Evolutionary conservation across 495 filamentous ascomycete species (phyloP).

Genomic region (Physcia stellaris): DNA sequence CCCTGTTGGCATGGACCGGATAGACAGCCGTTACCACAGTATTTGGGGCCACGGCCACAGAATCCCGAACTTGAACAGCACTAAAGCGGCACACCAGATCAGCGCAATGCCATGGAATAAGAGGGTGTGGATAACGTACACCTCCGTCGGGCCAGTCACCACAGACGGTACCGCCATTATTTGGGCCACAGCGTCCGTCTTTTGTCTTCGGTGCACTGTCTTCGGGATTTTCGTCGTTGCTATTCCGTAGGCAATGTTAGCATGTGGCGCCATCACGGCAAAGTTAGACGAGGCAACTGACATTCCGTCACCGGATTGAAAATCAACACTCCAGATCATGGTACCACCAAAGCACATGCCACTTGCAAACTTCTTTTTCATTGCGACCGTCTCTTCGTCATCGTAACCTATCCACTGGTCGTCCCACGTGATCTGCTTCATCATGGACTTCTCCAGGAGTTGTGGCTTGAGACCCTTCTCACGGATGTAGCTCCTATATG

Average conservation of each 20-base stretch:
- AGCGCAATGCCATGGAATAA: neutral
- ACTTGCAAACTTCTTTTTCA: slow-evolving; percentile 16
- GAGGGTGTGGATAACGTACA: neutral
- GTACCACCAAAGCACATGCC: slow-evolving; percentile 22
- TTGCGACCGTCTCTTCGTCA: slow-evolving; percentile 15
- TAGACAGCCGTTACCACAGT: slow-evolving; percentile 1
- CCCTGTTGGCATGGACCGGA: neutral
- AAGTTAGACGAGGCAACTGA: neutral
- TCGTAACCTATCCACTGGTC: slow-evolving; percentile 28
- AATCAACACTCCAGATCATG: slow-evolving; percentile 25
- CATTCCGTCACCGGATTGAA: slow-evolving; percentile 5
- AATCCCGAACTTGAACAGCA: neutral
- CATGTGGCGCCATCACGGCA: no score
- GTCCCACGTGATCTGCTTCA: slow-evolving; percentile 10
- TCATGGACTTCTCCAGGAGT: slow-evolving; percentile 2
- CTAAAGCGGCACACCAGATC: slow-evolving; percentile 1
- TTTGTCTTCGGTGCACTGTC: neutral
- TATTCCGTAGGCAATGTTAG: neutral
- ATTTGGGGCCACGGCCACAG: neutral
- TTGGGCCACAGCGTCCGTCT: neutral
- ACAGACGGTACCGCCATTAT: slow-evolving; percentile 1
- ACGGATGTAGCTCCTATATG: slow-evolving; percentile 15
- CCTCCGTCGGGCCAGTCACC: neutral
- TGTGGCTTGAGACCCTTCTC: slow-evolving; percentile 2
- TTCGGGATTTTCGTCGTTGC: neutral